Evolutionary conservation across 306 rosid genomes (phyloP), one percentile per base, ranked within the genome.

Genomic region (Vicia faba): DNA sequence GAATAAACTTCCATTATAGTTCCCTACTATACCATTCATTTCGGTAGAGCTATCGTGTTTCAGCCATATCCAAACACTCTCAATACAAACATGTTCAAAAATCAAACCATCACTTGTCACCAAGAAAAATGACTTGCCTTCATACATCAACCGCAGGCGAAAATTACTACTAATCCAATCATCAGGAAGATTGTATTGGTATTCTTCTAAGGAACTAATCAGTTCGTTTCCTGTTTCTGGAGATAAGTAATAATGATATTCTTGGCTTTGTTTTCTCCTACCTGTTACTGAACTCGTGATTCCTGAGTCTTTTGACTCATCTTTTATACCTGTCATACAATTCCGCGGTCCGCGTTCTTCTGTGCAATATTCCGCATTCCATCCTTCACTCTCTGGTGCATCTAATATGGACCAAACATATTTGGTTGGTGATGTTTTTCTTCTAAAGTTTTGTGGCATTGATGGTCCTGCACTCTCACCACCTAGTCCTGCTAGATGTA

Each of bases 351-450:
- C 96, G 5, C 85, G 92, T 10, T 84, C 88, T 62, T 87, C 93
- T 8, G 86, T 86, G 73, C 98, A 92, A 64, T 87, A 92, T 70
- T 92, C 96, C 51, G 86, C 89, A 80, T 89, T 92, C 98, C 98
- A 92, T n/a, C 98, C 98, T 85, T 92, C 96, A 20, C 87, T 84
- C 68, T 85, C 96, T 8, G 96, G 98, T 4, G 81, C 86, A 53
- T 89, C 98, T 61, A 92, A 40, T 71, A 87, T 58, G 26, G 96
- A 79, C 98, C 98, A 92, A 72, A 85, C 78, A 79, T 89, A 86
- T 61, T 73, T 87, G 16, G 53, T 29, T 10, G 57, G 19, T 25
- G 85, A 35, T 39, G 84, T 58, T 73, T 86, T 92, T 72, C 81
- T 80, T 45, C 93, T 66, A 51, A 74, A 63, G 65, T 73, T 78